Evolutionary conservation across 1,284 basidiomycete species (phyloP), one percentile per base, ranked within the genome.

Genomic region (Leccinum angustisporum): DNA sequence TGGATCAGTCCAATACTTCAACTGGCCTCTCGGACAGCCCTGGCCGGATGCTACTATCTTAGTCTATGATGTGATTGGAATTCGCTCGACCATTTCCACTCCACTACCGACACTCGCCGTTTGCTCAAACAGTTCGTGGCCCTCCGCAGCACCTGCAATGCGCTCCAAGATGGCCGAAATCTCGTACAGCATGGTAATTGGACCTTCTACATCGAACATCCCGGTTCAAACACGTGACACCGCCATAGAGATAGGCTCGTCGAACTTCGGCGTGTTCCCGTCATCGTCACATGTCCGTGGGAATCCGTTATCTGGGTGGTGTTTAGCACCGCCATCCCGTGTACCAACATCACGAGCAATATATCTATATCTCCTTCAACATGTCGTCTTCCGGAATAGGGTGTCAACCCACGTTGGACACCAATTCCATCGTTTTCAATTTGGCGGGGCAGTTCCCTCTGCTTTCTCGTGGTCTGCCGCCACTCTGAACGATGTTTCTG

Each of bases 71-170:
- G 86, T 72, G 86, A 91, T 67, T 93, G 90, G 91, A 95, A 95
- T 73, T 85, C 90, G 3, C 84, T 95, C 27, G 94, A 97, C 72
- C 94, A 96, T 75, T 95, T 96, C 73, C 94, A 97, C 75, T 92
- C 93, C 34, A 95, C 94, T 0, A 79, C 87, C 3, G 86, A 90
- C 67, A 82, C 83, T 43, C 86, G 90, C 48, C 88, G 93, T 57
- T 74, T 92, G 61, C 86, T 92, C 67, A 75, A 84, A 34, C 91
- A 91, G 61, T 88, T 93, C 76, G 77, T 88, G 64, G 81, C 86
- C 68, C 80, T 95, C 31, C 89, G 94, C 51, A 73, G 73, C 1
- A 74, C 80, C 16, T 96, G 89, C 75, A 84, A 81, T 30, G 81
- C 90, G 1, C 80, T 96, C 8, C 91, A 92, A 73, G 94, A 97